Conservation (phyloP, 2,329 filamentous ascomycete species). For the Penicillium aurantiogriseum region DNA sequence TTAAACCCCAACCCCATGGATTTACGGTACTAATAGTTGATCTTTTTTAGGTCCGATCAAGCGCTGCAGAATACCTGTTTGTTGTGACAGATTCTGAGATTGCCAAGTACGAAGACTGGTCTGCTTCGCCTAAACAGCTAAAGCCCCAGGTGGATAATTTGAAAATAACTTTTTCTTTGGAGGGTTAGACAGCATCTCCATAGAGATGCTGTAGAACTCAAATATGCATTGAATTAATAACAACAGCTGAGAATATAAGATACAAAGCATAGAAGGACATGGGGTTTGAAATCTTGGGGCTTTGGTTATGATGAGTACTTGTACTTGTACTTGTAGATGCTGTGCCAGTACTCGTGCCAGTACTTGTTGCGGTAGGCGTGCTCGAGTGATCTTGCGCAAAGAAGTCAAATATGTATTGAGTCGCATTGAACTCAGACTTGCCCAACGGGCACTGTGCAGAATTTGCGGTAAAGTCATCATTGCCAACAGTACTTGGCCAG, state of each 20-base stretch:
- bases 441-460: slow-evolving; percentile 15
- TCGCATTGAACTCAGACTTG: slow-evolving; percentile 21
- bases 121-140: slow-evolving; percentile 33
- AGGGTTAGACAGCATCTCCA: neutral
- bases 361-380: neutral
- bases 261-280: neutral
- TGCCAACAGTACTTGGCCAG: slow-evolving; percentile 20
- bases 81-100: slow-evolving; percentile 32
- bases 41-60: slow-evolving; percentile 34
- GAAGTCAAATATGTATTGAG: slow-evolving; percentile 23
- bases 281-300: neutral
- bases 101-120: slow-evolving; percentile 39
- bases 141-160: slow-evolving; percentile 36
- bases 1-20: neutral
- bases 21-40: neutral
- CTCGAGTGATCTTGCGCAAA: slow-evolving; percentile 24
- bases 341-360: neutral
- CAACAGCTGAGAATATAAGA: neutral
- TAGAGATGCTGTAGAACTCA: neutral
- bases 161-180: slow-evolving; percentile 10
- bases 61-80: slow-evolving; percentile 38
- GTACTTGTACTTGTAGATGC: neutral
- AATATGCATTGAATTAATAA: neutral
- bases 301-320: neutral
- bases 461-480: slow-evolving; percentile 13